Evolutionary conservation across 2,329 filamentous ascomycete species (phyloP), one percentile per base, ranked within the genome.

Genomic region (Pestalotiopsis sp.): DNA sequence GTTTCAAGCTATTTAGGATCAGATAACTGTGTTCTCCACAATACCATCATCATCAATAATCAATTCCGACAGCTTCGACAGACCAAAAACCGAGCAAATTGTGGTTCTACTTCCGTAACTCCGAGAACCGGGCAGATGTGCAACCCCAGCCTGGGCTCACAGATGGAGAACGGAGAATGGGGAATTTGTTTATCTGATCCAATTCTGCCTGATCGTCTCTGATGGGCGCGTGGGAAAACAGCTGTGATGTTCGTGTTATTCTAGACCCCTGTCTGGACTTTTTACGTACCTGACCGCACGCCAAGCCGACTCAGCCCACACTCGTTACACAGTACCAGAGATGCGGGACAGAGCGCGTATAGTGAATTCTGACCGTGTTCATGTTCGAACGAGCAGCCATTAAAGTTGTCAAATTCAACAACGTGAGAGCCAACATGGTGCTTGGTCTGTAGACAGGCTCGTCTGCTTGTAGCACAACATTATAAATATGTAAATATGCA

Each of bases 161-260:
- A 2, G 14, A 31, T 64, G 61, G 61, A 64, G 61, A 23, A 36
- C n/a, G 17, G 36, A 49, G 39, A n/a, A 59, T 27, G 57, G 59
- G 36, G 36, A 64, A 67, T 64, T 64, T 69, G 68, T 64, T 67
- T 69, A 69, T 69, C 68, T 56, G 68, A 67, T 69, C 60, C 27
- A 63, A 64, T 11, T 20, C 59, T 62, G 31, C 59, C 57, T 59
- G 49, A 64, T 67, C 36, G 36, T 67, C 36, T 57, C 31, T 52
- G n/a, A 14, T 66, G 41, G 41, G 23, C 49, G 59, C 65, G 65
- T 31, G 65, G 14, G 11, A 20, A 38, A 61, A 66, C 13, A 31
- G 39, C 66, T 13, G 23, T 36, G 59, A 17, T 39, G 59, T n/a
- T 36, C 25, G n/a, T 36, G 31, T 49, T 39, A 17, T 66, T 27